Percentiles rank a stretch among this genome's conserved stretches.
These are phyloP conservation scores for Breynia disticha DNA, from an alignment of 441 rosid genomes.

Conservation along the genomic window DNA sequence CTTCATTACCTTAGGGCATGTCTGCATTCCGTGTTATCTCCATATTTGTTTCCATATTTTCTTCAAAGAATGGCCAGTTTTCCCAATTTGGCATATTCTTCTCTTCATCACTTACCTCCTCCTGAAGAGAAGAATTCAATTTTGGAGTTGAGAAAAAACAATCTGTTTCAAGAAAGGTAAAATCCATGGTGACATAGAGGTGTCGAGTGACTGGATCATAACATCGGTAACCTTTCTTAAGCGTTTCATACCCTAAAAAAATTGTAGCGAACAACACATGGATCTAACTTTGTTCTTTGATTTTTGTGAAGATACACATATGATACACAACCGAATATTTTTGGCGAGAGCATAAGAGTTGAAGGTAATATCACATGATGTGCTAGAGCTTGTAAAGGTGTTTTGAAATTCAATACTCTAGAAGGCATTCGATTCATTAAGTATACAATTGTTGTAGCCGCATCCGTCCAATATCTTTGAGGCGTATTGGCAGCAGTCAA, in stretches of 20 bases:
- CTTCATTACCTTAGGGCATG: no score
- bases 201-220: neutral
- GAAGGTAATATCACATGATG: no score
- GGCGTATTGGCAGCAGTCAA: neutral
- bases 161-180: neutral
- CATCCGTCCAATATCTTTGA: neutral
- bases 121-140: conserved; percentile 3
- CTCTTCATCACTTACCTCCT: conserved; percentile 1
- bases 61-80: neutral
- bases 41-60: no score
- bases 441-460: neutral
- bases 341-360: no score
- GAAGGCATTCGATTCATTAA: conserved; percentile 7
- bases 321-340: no score
- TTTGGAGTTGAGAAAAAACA: neutral
- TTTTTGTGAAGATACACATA: no score
- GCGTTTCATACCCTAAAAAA: neutral
- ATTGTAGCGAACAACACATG: conserved; percentile 2
- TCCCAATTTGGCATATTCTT: neutral
- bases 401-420: neutral
- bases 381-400: neutral
- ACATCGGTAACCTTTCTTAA: conserved; percentile 6
- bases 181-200: conserved; percentile 2
- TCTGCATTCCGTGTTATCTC: no score
- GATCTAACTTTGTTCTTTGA: neutral